Base-by-base conservation (phyloP, 2,329 filamentous ascomycete species). In the Escovopsis sp. region DNA sequence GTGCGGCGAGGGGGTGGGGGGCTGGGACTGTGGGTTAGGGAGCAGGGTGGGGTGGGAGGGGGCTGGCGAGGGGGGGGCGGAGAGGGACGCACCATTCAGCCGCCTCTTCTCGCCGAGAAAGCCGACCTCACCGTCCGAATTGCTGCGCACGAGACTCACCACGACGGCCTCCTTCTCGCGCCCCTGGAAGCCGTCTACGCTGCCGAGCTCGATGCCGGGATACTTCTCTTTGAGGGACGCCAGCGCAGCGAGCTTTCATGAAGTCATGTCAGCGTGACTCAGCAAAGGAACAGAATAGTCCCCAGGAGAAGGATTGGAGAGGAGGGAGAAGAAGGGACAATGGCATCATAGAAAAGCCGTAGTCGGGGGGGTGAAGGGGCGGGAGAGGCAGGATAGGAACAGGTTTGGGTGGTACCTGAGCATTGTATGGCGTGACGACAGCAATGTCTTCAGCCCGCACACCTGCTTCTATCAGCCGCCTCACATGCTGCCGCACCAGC, bases 91-190 rank as follows among this genome's bases (percentile, higher is more conserved):
- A 92, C 85, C 88, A 54, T 98, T 98, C 44, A 98, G 62, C 42
- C 90, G 71, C 43, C 90, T 72, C 66, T 87, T 93, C 60, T 98
- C 90, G 12, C 76, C 84, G 27, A 98, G 61, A 51, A 98, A 98
- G 9, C 90, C 90, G 12, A 96, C 87, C 54, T 96, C 86, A 34
- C 78, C 75, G 33, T 86, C 73, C 5, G 74, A 45, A 53, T 98
- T 98, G 57, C 87, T 94, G 45, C 90, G 71, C 38, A 98, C 90
- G n/a, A 96, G 69, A 55, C 80, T 93, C 35, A 98, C 78, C 27
- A 98, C 71, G 13, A 98, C 79, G 3, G 84, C 90, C 56, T 98
- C 90, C 58, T 98, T 98, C 58, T 98, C 90, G 14, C 90, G 75
- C 25, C 90, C 90, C 56, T 98, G 90, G 54, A 98, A 98, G 2